Evolutionary conservation across 495 filamentous ascomycete genomes (phyloP).

Genomic region (Tuber microsphaerosporum): DNA sequence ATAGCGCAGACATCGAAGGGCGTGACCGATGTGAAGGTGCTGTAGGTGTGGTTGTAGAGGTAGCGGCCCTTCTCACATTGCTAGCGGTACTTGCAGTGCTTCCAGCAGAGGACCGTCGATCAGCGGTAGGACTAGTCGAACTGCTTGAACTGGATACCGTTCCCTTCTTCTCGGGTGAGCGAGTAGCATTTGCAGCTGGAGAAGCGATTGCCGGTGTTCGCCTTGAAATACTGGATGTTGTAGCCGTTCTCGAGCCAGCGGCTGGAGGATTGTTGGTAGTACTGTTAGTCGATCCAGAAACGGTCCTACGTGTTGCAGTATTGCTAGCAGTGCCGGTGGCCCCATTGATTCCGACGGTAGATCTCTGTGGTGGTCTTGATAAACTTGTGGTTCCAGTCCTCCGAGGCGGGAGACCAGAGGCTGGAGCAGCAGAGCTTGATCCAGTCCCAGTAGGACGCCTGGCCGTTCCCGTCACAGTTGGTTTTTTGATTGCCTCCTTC

Average conservation of each 20-base stretch:
- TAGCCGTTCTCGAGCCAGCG: constrained; percentile 11
- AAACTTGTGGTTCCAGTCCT: constrained; percentile 21
- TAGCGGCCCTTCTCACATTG: constrained; percentile 16
- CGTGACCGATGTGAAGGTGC: constrained; percentile 28
- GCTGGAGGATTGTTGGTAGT: constrained; percentile 2
- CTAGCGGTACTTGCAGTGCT: neutral
- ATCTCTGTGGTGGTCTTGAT: constrained; percentile 34
- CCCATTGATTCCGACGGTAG: constrained; percentile 10
- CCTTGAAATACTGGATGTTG: constrained; percentile 17
- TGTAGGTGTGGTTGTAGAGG: constrained; percentile 5
- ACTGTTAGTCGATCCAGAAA: constrained; percentile 7
- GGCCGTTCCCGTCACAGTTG: constrained; percentile 25
- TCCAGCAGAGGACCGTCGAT: constrained; percentile 22
- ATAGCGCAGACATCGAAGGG: constrained; percentile 24
- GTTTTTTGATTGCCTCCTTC: constrained; percentile 29
- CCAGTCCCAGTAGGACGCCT: constrained; percentile 26
- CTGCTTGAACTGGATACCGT: constrained; percentile 7
- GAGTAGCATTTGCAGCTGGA: constrained; percentile 7
- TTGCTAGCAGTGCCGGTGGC: neutral
- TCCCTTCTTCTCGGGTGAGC: constrained; percentile 26
- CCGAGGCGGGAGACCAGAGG: constrained; percentile 8
- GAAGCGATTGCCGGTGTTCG: constrained; percentile 21
- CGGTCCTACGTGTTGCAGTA: constrained; percentile 12
- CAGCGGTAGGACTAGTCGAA: constrained; percentile 22
- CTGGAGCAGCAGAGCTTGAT: constrained; percentile 21